A percentile compares a stretch with the other conserved stretches of the same genome.
These are phyloP conservation scores for Wickerhamomyces queroliae DNA, from an alignment of 805 yeast species.

Conservation along the genomic window DNA sequence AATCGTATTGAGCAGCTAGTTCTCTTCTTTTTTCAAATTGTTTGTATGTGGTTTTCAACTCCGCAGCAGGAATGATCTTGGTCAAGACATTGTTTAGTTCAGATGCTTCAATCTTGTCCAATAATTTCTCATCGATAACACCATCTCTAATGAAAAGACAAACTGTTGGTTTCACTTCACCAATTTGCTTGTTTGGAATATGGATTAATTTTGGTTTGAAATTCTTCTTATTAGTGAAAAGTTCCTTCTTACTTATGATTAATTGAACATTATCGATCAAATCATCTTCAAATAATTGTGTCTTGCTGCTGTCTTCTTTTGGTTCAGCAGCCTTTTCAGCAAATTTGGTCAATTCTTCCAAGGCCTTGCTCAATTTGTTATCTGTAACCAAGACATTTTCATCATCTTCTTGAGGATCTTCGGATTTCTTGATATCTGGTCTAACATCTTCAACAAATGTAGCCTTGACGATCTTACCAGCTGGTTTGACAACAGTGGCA, in stretches of 20 bases:
- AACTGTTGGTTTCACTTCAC: conserved; percentile 36
- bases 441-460: conserved; percentile 12
- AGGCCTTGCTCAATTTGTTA: conserved; percentile 41
- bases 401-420: conserved; percentile 5
- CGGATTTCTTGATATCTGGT: conserved; percentile 1
- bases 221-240: conserved; percentile 48
- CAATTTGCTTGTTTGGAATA: conserved; percentile 33
- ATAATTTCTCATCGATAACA: conserved; percentile 28
- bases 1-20: conserved; percentile 58
- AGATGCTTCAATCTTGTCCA: conserved; percentile 22
- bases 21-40: conserved; percentile 85
- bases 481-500: conserved; percentile 11
- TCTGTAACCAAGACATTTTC: conserved; percentile 20
- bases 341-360: conserved; percentile 62
- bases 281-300: conserved; percentile 55
- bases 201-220: conserved; percentile 31
- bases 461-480: conserved; percentile 23
- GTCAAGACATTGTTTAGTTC: conserved; percentile 24
- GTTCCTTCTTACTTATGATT: conserved; percentile 60
- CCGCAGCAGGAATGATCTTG: conserved; percentile 62
- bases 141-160: conserved; percentile 70
- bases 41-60: conserved; percentile 80
- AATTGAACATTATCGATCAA: conserved; percentile 42
- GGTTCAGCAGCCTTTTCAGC: conserved; percentile 30
- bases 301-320: conserved; percentile 27